A percentile compares a stretch with the other conserved stretches of the same genome.
These are phyloP conservation scores for Basidiobolus heterosporus DNA, from an alignment of 371 early-diverging fungal species.

Conservation along the genomic window DNA sequence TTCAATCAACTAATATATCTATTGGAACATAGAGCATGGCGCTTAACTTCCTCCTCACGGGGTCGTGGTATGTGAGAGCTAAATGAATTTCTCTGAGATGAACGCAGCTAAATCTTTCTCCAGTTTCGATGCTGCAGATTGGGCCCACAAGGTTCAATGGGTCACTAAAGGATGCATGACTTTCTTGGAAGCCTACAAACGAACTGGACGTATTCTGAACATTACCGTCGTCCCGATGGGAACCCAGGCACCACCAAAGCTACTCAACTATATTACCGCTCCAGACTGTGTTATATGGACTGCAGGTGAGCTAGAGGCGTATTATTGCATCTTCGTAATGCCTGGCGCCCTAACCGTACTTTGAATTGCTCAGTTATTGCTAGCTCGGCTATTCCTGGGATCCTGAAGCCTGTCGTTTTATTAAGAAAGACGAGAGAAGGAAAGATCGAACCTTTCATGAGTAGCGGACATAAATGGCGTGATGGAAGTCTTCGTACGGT, in stretches of 20 bases:
- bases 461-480: constrained; percentile 60
- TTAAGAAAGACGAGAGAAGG: constrained; percentile 53
- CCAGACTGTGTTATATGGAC: constrained; percentile 80
- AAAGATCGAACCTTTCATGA: constrained; percentile 47
- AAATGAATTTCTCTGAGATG: constrained; percentile 5
- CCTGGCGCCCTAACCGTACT: not conserved
- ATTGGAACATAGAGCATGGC: constrained; percentile 1
- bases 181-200: constrained; percentile 73
- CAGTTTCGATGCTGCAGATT: constrained; percentile 54
- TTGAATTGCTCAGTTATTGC: constrained; percentile 31
- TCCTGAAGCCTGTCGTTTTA: constrained; percentile 68
- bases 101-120: constrained; percentile 19
- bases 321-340: not conserved
- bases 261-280: constrained; percentile 75
- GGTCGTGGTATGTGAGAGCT: not conserved
- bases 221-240: constrained; percentile 69
- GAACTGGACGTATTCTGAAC: constrained; percentile 76
- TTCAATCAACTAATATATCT: constrained; percentile 6
- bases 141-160: constrained; percentile 52
- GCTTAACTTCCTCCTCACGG: constrained; percentile 9
- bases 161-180: constrained; percentile 70
- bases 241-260: constrained; percentile 57
- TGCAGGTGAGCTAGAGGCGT: constrained; percentile 23
- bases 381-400: constrained; percentile 51
- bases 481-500: constrained; percentile 75